A percentile compares a stretch with the other conserved stretches of the same genome.
Evolutionary conservation across 1,284 basidiomycete genomes (phyloP).

Genomic region (Puccinia horiana): DNA sequence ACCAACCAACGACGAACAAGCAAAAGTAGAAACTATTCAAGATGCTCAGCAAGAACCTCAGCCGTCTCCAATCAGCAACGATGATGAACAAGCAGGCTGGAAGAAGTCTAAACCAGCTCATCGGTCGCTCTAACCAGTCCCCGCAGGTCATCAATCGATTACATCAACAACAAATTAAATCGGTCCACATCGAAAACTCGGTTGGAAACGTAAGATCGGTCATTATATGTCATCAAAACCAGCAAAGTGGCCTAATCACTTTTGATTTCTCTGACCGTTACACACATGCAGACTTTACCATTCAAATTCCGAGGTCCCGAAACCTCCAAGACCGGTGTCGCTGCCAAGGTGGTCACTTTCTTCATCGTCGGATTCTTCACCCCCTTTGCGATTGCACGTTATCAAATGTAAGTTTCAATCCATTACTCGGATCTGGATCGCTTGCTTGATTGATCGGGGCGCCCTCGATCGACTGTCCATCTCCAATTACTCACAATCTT

Average conservation of each 20-base stretch:
- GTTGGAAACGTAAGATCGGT: conserved; percentile 43
- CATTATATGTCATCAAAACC: background rate
- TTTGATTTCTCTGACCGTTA: background rate
- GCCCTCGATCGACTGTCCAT: background rate
- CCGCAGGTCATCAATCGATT: background rate
- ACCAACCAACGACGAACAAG: background rate
- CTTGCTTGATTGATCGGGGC: background rate
- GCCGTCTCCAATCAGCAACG: background rate
- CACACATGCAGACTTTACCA: conserved; percentile 35
- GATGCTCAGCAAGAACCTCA: conserved; percentile 19
- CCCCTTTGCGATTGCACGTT: conserved; percentile 47
- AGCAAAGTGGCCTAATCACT: background rate
- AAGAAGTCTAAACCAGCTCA: background rate
- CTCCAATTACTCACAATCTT: background rate
- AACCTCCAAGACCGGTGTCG: conserved; percentile 28
- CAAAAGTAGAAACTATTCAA: background rate
- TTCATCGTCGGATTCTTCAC: conserved; percentile 50
- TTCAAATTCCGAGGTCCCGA: conserved; percentile 48
- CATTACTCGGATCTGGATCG: background rate
- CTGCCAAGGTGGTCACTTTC: conserved; percentile 33
- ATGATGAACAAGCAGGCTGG: background rate
- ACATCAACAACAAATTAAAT: conserved; percentile 32
- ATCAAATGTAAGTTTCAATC: conserved; percentile 47
- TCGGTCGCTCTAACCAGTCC: background rate
- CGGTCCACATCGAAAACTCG: conserved; percentile 45